phyloP scores from a whole-genome alignment of 768 basidiomycete genomes.

The Calocybe cyanea region DNA sequence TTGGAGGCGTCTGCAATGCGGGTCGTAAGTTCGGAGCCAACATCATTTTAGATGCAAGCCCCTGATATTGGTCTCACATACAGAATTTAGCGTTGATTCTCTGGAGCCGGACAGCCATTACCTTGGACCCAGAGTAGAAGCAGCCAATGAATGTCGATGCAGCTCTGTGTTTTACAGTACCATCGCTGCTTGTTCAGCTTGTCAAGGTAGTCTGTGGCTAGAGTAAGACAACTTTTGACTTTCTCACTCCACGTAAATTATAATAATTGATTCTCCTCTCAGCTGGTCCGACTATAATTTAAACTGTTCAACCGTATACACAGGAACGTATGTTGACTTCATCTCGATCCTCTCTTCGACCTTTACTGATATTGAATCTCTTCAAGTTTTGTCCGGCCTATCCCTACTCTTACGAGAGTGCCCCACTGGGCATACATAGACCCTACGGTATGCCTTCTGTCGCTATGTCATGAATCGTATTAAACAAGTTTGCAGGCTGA shows the following conservation, averaged over 20 bases:
- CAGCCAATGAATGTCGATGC: slow-evolving; percentile 42
- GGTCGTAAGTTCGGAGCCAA: slow-evolving; percentile 24
- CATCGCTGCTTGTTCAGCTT: slow-evolving; percentile 46
- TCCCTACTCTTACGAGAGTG: slow-evolving; percentile 39
- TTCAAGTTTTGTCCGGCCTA: slow-evolving; percentile 29
- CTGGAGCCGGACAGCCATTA: slow-evolving; percentile 28
- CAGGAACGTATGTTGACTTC: slow-evolving; percentile 23
- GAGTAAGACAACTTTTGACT: slow-evolving; percentile 24
- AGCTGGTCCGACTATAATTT: slow-evolving; percentile 48
- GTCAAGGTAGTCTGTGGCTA: slow-evolving; percentile 35
- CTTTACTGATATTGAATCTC: background rate
- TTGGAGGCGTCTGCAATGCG: slow-evolving; percentile 37
- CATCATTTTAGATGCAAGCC: background rate
- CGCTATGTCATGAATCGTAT: background rate
- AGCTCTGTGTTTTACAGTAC: slow-evolving; percentile 50
- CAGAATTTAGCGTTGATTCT: slow-evolving; percentile 34
- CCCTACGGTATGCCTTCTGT: slow-evolving; percentile 28
- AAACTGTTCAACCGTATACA: slow-evolving; percentile 44
- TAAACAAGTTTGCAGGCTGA: slow-evolving; percentile 15
- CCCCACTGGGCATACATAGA: slow-evolving; percentile 51
- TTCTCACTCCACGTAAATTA: too few relatives aligned
- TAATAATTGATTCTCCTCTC: background rate
- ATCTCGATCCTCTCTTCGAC: background rate
- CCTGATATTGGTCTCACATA: background rate
- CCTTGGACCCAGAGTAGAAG: slow-evolving; percentile 28